phyloP scores from a whole-genome alignment of 192 early-diverging fungal genomes.

The Allomyces macrogynus region DNA sequence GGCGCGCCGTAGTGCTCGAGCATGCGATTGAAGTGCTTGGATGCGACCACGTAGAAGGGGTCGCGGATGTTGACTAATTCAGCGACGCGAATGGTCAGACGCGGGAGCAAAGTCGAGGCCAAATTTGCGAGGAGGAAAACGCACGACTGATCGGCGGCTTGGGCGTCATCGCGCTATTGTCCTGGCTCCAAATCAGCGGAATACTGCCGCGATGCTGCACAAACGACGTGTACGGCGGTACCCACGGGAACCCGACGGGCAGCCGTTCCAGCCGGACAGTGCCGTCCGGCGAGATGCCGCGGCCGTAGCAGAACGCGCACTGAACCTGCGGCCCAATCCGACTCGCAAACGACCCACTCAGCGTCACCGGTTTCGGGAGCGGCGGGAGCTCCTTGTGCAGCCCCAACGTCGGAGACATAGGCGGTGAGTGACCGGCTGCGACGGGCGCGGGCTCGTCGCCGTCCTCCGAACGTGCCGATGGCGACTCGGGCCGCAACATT shows the following conservation, averaged over 20 bases:
- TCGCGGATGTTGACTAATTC: constrained; percentile 58
- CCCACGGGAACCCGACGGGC: background rate
- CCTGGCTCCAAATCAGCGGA: constrained; percentile 88
- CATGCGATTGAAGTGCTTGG: constrained; percentile 81
- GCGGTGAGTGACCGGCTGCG: too few relatives aligned
- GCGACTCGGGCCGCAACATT: too few relatives aligned
- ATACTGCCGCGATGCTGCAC: constrained; percentile 96
- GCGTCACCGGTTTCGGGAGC: too few relatives aligned
- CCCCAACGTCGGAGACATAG: too few relatives aligned
- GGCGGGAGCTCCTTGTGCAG: too few relatives aligned
- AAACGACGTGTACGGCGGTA: constrained; percentile 69
- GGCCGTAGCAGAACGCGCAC: background rate
- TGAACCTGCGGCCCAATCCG: too few relatives aligned
- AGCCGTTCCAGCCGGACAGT: background rate
- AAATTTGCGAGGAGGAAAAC: constrained; percentile 21
- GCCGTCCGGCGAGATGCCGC: background rate
- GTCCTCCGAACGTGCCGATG: too few relatives aligned
- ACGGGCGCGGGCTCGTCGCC: constrained; percentile 11
- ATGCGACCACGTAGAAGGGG: constrained; percentile 81
- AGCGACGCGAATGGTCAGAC: constrained; percentile 3
- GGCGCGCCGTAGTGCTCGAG: constrained; percentile 80
- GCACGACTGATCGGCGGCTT: constrained; percentile 74
- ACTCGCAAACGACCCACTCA: too few relatives aligned
- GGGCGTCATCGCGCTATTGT: constrained; percentile 71
- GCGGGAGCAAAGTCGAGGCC: constrained; percentile 8